Base-by-base conservation (phyloP, 2,329 filamentous ascomycete species). In the Onygenales sp. region DNA sequence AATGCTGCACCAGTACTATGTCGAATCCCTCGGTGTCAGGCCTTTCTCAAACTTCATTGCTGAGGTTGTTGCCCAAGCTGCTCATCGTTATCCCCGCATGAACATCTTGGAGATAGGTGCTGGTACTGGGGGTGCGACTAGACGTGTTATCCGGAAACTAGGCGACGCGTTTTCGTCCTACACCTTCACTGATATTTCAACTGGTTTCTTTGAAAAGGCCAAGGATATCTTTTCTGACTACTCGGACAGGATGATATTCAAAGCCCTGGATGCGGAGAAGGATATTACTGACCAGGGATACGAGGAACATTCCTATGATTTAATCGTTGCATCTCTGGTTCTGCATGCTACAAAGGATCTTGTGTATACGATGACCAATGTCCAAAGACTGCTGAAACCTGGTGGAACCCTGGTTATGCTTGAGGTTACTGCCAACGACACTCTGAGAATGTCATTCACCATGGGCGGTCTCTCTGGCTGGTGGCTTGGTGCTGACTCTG, bases 61-160 rank as follows among this genome's bases (percentile, higher is more conserved):
- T 3, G 11, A 43, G 5, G 7, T 57, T 6, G 11, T 49, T 7
- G 35, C 41, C 32, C 48, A 56, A 13, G 39, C 17, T 14, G 33
- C 45, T 5, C 55, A 61, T 47, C 58, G 60, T 14, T 59, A 60
- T 32, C 62, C 60, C 8, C 48, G 53, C 3, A 51, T 58, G 2
- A 51, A 51, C 1, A 63, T 72, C 32, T 60, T 71, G 0, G 67
- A 72, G 50, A 55, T 71, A 7, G 69, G 69, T 0, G 67, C 60
- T 1, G 67, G 64, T 1, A 66, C 64, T 9, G 68, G 65, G 1
- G 66, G 58, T 0, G 62, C 62, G 2, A 68, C 67, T 2, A 41
- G 46, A 3, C 10, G 27, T 6, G 38, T 58, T 7, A 33, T 60
- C 1, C 32, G 57, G n/a, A 51, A 49, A 8, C 44, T 63, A 7